Evolutionary conservation across 192 early-diverging fungal species (phyloP).

Genomic region (Borealophlyctis nickersoniae): DNA sequence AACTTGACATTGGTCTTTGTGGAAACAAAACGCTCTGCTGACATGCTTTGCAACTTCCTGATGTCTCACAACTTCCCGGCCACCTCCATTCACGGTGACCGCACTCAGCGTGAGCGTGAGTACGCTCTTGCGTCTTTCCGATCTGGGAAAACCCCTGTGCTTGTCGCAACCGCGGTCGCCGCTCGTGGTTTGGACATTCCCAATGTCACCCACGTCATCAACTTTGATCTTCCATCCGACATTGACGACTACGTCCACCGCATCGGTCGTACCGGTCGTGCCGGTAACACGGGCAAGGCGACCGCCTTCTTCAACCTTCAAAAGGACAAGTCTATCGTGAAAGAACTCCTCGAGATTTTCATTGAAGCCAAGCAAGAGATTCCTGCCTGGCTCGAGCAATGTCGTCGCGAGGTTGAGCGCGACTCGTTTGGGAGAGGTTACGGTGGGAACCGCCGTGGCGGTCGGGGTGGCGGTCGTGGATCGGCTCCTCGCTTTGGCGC

Average conservation of each 20-base stretch:
- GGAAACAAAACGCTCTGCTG: constrained; percentile 93
- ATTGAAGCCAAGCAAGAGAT: constrained; percentile 94
- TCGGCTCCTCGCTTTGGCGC: constrained; percentile 7
- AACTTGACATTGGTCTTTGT: constrained; percentile 91
- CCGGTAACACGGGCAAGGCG: constrained; percentile 87
- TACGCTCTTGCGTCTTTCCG: constrained; percentile 85
- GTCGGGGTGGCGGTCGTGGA: constrained; percentile 24
- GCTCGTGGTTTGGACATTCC: constrained; percentile 92
- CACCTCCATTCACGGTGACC: constrained; percentile 95
- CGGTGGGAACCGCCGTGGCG: constrained; percentile 45
- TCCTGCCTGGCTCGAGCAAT: constrained; percentile 70
- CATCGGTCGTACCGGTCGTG: constrained; percentile 95
- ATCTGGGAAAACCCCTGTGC: constrained; percentile 65
- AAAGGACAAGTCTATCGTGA: constrained; percentile 76
- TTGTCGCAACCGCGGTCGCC: constrained; percentile 97
- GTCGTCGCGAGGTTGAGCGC: constrained; percentile 38
- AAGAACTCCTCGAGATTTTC: constrained; percentile 82
- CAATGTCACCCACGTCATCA: constrained; percentile 83
- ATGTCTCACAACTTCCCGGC: constrained; percentile 76
- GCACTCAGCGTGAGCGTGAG: constrained; percentile 93
- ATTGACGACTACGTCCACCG: constrained; percentile 97
- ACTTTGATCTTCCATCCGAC: constrained; percentile 76
- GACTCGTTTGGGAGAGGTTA: constrained; percentile 45
- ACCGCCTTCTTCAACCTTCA: constrained; percentile 93
- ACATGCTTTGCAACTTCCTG: constrained; percentile 82